These are phyloP conservation scores for Mycosphaerella sp. DNA, from an alignment of 2,329 filamentous ascomycete species.

Conservation along the genomic window DNA sequence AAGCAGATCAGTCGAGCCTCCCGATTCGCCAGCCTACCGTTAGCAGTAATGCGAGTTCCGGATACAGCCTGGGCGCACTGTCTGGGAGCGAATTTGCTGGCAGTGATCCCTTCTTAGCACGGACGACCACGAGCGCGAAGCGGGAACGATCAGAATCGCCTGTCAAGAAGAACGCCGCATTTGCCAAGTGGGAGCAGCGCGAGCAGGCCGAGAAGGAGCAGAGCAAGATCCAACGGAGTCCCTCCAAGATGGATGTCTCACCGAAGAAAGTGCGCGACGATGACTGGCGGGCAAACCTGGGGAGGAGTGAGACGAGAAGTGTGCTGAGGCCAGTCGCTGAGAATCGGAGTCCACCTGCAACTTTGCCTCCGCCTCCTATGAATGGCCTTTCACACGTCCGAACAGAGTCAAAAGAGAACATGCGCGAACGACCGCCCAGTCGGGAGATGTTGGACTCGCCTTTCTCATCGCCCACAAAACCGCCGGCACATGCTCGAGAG, in stretches of 20 bases:
- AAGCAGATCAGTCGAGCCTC: slow-evolving; percentile 27
- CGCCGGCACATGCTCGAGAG: slow-evolving; percentile 23
- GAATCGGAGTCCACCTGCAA: slow-evolving; percentile 24
- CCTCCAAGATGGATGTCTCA: slow-evolving; percentile 27
- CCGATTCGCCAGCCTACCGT: slow-evolving; percentile 27
- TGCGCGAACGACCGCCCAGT: slow-evolving; percentile 19
- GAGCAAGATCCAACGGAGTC: slow-evolving; percentile 13
- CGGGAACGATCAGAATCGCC: slow-evolving; percentile 33
- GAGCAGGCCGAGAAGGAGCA: slow-evolving; percentile 24
- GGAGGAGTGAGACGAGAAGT: slow-evolving; percentile 27
- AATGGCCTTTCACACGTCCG: slow-evolving; percentile 18
- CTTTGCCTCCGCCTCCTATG: slow-evolving; percentile 3
- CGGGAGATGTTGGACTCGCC: slow-evolving; percentile 13
- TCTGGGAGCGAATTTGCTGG: slow-evolving; percentile 24
- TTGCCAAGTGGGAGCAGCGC: slow-evolving; percentile 30
- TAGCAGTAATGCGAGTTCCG: slow-evolving; percentile 29
- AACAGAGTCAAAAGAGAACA: slow-evolving; percentile 28
- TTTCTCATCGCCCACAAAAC: slow-evolving; percentile 20
- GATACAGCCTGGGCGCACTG: slow-evolving; percentile 23
- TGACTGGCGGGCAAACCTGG: slow-evolving; percentile 29
- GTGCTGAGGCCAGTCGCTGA: slow-evolving; percentile 28
- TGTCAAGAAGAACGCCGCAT: slow-evolving; percentile 34
- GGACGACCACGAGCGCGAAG: slow-evolving; percentile 24
- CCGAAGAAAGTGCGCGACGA: slow-evolving; percentile 31
- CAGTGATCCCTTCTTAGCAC: slow-evolving; percentile 30